phyloP scores from a whole-genome alignment of 1,284 basidiomycete species.

The Tremellales sp. region DNA sequence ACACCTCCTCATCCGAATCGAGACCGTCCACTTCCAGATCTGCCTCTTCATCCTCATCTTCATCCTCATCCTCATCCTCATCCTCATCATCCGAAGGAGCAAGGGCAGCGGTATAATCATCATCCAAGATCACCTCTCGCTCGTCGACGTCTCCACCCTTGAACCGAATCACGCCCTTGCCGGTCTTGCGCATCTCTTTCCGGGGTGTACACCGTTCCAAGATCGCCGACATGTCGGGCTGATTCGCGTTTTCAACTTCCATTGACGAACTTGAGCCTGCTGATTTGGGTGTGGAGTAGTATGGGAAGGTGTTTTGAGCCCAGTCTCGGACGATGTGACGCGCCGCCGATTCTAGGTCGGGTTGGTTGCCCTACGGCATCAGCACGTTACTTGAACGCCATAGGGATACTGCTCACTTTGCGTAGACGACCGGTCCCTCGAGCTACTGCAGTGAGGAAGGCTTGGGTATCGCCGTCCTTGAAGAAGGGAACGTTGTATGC shows the following conservation, averaged over 20 bases:
- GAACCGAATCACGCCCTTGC: constrained; percentile 57
- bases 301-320: constrained; percentile 72
- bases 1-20: constrained; percentile 30
- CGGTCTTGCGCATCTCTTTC: constrained; percentile 53
- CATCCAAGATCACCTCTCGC: constrained; percentile 57
- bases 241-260: constrained; percentile 19
- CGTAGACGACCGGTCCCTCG: constrained; percentile 74
- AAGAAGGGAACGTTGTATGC: constrained; percentile 85
- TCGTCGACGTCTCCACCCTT: constrained; percentile 54
- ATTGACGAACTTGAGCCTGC: constrained; percentile 6
- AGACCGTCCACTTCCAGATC: constrained; percentile 42
- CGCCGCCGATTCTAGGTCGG: constrained; percentile 74
- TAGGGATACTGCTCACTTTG: constrained; percentile 62
- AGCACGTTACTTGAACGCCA: constrained; percentile 3
- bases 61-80: constrained; percentile 29
- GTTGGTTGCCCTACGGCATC: constrained; percentile 17
- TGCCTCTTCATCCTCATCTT: constrained; percentile 34
- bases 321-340: constrained; percentile 85
- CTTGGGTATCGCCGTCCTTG: constrained; percentile 62
- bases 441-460: constrained; percentile 79
- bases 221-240: constrained; percentile 48
- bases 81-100: constrained; percentile 30
- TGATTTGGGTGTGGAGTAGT: constrained; percentile 64
- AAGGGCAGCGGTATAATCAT: constrained; percentile 51
- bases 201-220: constrained; percentile 62